Conservation (phyloP, 192 early-diverging fungal genomes). For the Coemansia biformis region DNA sequence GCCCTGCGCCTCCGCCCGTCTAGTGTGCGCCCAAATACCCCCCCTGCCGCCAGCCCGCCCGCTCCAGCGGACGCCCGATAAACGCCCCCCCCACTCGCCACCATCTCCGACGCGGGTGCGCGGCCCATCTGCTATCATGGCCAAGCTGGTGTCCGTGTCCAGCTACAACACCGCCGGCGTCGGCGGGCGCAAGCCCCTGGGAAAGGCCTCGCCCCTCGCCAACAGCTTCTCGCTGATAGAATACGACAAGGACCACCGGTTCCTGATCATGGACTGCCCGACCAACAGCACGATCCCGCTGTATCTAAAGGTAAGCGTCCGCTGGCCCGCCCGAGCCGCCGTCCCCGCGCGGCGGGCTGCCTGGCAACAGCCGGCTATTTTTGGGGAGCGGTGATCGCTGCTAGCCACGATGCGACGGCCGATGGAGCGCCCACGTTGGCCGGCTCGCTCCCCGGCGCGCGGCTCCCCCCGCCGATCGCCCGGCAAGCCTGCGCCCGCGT, state of each 20-base stretch:
- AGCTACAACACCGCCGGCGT: slow-evolving; percentile 35
- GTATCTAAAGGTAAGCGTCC: slow-evolving; percentile 61
- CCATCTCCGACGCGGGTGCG: too few species aligned
- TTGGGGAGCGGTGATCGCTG: slow-evolving; percentile 1
- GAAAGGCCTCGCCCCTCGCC: slow-evolving; percentile 40
- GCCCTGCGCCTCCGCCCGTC: too few species aligned
- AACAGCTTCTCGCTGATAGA: slow-evolving; percentile 50
- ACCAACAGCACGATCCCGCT: slow-evolving; percentile 70
- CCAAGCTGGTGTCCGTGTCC: slow-evolving; percentile 43
- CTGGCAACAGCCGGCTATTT: not conserved
- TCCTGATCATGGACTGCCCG: slow-evolving; percentile 91
- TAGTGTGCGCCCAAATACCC: too few species aligned
- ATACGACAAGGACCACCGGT: slow-evolving; percentile 57
- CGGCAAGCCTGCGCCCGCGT: too few species aligned
- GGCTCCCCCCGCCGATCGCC: too few species aligned
- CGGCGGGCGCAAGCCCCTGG: slow-evolving; percentile 41
- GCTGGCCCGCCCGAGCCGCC: too few species aligned
- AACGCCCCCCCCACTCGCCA: not conserved
- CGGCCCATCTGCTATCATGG: slow-evolving; percentile 14
- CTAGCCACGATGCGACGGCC: too few species aligned
- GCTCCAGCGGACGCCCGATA: too few species aligned
- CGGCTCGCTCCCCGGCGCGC: too few species aligned
- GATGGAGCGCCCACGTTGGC: too few species aligned
- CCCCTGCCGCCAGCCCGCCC: too few species aligned
- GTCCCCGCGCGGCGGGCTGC: too few species aligned